These are phyloP conservation scores for Castanea sativa DNA, from an alignment of 306 rosid genomes.

Conservation along the genomic window DNA sequence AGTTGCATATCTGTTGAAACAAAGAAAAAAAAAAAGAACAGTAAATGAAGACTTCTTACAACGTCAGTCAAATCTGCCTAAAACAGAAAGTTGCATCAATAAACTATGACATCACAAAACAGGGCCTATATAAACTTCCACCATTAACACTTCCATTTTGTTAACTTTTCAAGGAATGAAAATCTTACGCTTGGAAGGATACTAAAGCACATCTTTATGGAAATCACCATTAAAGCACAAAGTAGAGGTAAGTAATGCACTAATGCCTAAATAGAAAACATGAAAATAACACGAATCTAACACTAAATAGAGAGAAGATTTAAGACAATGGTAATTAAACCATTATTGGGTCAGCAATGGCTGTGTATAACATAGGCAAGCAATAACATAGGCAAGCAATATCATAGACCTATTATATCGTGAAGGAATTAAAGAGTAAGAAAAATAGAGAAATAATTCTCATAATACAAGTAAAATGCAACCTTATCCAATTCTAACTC, in stretches of 20 bases:
- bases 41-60: background rate
- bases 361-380: background rate
- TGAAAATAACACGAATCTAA: background rate
- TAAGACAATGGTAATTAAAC: background rate
- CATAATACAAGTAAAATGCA: background rate
- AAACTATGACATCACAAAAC: no score
- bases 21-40: background rate
- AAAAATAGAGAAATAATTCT: background rate
- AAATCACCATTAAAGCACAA: no score
- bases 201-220: no score
- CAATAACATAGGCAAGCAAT: background rate
- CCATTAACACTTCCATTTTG: no score
- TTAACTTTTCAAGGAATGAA: no score
- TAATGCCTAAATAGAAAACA: background rate
- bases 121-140: no score
- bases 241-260: background rate
- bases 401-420: background rate
- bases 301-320: background rate
- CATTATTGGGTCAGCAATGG: background rate
- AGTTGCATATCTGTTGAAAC: background rate
- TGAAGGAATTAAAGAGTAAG: background rate
- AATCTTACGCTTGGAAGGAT: no score
- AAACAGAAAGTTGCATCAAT: no score
- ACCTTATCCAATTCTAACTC: background rate
- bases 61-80: background rate